phyloP scores from a whole-genome alignment of 176 grass and related monocot species.

The Eleusine coracana region DNA sequence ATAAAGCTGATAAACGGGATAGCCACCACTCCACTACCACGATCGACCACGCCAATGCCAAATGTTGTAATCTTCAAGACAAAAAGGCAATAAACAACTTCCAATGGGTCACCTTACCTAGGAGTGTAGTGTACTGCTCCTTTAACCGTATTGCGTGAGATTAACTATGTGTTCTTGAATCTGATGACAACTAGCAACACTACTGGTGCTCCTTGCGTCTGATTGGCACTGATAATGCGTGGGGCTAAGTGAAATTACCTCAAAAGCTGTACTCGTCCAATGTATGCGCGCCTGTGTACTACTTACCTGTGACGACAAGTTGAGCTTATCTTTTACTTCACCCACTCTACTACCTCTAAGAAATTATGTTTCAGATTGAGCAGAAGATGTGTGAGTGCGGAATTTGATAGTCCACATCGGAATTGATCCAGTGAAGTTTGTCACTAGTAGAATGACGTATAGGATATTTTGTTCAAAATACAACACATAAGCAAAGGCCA shows the following conservation, averaged over 20 bases:
- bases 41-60: neutral
- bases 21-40: neutral
- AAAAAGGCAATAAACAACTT: neutral
- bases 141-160: neutral
- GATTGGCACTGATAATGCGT: slow-evolving; percentile 21
- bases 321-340: neutral
- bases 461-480: no score
- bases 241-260: neutral
- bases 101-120: neutral
- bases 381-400: no score
- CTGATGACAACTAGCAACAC: no score
- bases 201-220: neutral
- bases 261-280: neutral
- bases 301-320: neutral
- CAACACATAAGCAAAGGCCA: no score
- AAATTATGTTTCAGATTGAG: no score
- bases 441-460: no score
- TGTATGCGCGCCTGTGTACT: neutral
- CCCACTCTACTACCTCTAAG: neutral
- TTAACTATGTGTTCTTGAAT: neutral
- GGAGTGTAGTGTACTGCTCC: neutral
- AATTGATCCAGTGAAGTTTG: no score
- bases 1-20: neutral
- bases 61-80: slow-evolving; percentile 17
- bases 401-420: no score